Percentiles rank a stretch among this genome's conserved stretches.
Evolutionary conservation across 495 filamentous ascomycete genomes (phyloP).

Genomic region (Neurospora sp.): DNA sequence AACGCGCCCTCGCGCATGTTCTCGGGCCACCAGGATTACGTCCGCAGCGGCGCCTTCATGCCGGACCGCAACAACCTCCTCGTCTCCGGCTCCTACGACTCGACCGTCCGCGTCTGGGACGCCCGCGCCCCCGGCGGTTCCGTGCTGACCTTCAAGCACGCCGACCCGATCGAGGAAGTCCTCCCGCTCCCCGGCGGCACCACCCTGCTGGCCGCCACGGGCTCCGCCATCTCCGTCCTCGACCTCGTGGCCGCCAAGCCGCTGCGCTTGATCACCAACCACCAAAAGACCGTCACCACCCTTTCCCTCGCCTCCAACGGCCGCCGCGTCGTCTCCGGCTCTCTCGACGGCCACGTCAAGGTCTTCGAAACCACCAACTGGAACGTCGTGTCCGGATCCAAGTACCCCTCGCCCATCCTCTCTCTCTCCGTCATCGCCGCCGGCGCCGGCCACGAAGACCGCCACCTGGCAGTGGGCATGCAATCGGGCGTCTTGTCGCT

Average conservation of each 20-base stretch:
- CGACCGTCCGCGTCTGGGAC: slow-evolving; percentile 91
- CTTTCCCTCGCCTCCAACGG: slow-evolving; percentile 67
- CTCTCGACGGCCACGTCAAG: slow-evolving; percentile 92
- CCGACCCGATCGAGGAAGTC: slow-evolving; percentile 49
- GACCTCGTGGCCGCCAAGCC: slow-evolving; percentile 89
- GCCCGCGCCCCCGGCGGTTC: slow-evolving; percentile 56
- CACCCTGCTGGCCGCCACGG: slow-evolving; percentile 72
- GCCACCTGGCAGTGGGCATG: slow-evolving; percentile 90
- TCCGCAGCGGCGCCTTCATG: slow-evolving; percentile 77
- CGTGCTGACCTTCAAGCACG: slow-evolving; percentile 88
- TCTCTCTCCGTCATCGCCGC: slow-evolving; percentile 64
- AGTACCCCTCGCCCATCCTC: slow-evolving; percentile 84
- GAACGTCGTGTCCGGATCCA: slow-evolving; percentile 86
- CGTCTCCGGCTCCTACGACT: slow-evolving; percentile 86
- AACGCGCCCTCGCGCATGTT: slow-evolving; percentile 66
- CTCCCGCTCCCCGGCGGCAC: slow-evolving; percentile 47
- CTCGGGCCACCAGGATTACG: slow-evolving; percentile 87
- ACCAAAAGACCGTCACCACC: slow-evolving; percentile 94
- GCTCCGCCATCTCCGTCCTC: slow-evolving; percentile 84
- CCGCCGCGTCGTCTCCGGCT: slow-evolving; percentile 72
- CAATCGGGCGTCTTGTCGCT: slow-evolving; percentile 81
- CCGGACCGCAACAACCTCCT: slow-evolving; percentile 66
- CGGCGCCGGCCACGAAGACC: slow-evolving; percentile 63
- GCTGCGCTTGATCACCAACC: slow-evolving; percentile 74
- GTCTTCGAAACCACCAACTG: slow-evolving; percentile 84